Percentiles rank a stretch among this genome's conserved stretches.
phyloP scores from a whole-genome alignment of 2,329 filamentous ascomycete genomes.

The Pestalotiopsis sp. region DNA sequence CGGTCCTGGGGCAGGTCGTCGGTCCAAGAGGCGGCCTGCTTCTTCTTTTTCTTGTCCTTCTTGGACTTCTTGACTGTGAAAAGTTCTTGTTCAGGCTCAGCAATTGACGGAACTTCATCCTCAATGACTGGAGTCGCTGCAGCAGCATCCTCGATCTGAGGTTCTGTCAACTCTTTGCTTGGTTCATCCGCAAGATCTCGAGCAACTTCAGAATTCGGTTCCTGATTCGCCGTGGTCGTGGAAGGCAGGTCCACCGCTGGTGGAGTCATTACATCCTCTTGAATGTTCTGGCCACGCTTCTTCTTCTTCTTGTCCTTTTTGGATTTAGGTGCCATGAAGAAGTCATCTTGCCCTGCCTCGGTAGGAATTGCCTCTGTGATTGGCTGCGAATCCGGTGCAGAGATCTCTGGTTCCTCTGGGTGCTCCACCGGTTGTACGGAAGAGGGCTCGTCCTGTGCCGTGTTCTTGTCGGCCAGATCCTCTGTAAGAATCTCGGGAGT shows the following conservation, averaged over 20 bases:
- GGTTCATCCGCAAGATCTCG: conserved; percentile 14
- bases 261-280: neutral
- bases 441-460: neutral
- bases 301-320: conserved; percentile 38
- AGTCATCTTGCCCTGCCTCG: conserved; percentile 17
- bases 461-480: neutral
- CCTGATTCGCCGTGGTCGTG: neutral
- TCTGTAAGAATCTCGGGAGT: neutral
- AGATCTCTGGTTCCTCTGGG: neutral
- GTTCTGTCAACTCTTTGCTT: conserved; percentile 10
- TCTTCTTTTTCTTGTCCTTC: conserved; percentile 29
- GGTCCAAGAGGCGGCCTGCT: conserved; percentile 19
- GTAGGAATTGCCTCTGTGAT: neutral
- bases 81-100: conserved; percentile 21
- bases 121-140: neutral
- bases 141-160: neutral
- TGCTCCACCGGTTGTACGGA: neutral
- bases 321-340: conserved; percentile 28
- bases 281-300: conserved; percentile 19
- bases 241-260: neutral
- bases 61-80: conserved; percentile 29
- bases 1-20: conserved; percentile 13
- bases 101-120: neutral
- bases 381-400: neutral
- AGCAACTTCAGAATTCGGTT: neutral